Evolutionary conservation across 2,329 filamentous ascomycete species (phyloP), one percentile per base, ranked within the genome.

Genomic region (Stachybotrys echinatus): DNA sequence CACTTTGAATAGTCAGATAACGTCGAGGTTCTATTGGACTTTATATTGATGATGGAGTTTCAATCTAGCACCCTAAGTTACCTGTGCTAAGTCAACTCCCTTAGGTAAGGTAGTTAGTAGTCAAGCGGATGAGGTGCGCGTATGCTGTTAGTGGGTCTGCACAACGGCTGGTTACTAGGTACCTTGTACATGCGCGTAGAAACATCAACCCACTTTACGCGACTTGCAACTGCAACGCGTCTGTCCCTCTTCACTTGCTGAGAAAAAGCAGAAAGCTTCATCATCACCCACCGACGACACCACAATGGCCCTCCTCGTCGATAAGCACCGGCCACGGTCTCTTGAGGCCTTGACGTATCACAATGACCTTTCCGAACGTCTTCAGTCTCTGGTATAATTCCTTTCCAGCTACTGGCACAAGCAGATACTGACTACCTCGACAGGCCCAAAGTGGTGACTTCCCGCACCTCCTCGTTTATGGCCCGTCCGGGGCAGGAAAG

Each of bases 381-480:
- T 99, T 44, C 84, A 85, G 59, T 90, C 94, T 23, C 78, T 99
- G 55, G 92, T 96, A 81, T 5, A 3, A 3, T 34, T 8, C 27
- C 27, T 14, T 34, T 3, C 5, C 27, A 14, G 5, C 14, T 34
- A 14, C 12, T 6, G 23, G 8, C 34, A 42, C 6, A 18, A 31
- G 54, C 34, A 21, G 48, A 6, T 38, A 37, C 54, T 45, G 22
- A 48, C 47, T 23, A 39, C 38, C 19, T n/a, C 42, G 49, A 53
- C 59, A 96, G 92, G 94, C 94, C 49, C 89, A 95, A 81, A 95
- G 88, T 71, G 91, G 92, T 60, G 95, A 99, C 69, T 99, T 99
- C 66, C 94, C 94, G 46, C 95, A 99, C 72, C 84, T 99, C 44
- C 88, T 99, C 54, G 89, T 99, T 56, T 99, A 97, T 66, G 94